Evolutionary conservation across 2,329 filamentous ascomycete genomes (phyloP).

Genomic region (Xylariaceae sp.): DNA sequence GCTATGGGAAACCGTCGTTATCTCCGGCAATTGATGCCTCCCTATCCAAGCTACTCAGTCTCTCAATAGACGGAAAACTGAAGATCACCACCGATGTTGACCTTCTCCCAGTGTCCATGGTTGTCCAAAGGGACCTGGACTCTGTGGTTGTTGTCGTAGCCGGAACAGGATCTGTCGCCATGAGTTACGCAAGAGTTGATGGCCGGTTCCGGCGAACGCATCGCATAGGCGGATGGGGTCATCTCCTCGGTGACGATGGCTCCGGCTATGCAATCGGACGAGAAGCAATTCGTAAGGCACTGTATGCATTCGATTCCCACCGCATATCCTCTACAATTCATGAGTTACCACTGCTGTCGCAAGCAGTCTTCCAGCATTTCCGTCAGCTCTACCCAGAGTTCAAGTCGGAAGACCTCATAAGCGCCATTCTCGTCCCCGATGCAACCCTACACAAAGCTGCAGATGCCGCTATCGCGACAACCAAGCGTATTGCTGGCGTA

Average conservation of each 20-base stretch:
- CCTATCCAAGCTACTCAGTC: constrained; percentile 1
- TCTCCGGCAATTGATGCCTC: background rate
- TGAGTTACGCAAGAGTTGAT: constrained; percentile 7
- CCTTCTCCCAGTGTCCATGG: constrained; percentile 1
- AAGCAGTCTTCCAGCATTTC: constrained; percentile 7
- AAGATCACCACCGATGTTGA: constrained; percentile 11
- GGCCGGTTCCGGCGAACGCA: constrained; percentile 8
- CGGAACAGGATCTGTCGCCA: constrained; percentile 12
- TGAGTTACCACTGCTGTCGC: background rate
- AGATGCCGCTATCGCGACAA: background rate
- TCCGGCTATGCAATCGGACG: constrained; percentile 15
- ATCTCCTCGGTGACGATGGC: constrained; percentile 13
- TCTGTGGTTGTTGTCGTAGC: constrained; percentile 7
- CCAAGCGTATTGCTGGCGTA: constrained; percentile 10
- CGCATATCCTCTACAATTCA: background rate
- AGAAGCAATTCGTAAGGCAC: constrained; percentile 9
- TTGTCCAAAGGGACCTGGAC: background rate
- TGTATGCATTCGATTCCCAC: constrained; percentile 6
- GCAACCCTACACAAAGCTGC: background rate
- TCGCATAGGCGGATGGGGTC: constrained; percentile 12
- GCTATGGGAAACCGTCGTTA: constrained; percentile 8
- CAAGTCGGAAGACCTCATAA: constrained; percentile 5
- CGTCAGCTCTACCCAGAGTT: constrained; percentile 7
- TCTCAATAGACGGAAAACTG: background rate
- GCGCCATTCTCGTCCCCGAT: constrained; percentile 7